These are phyloP conservation scores for Wickerhamiella kurtzmanii DNA, from an alignment of 805 yeast genomes.

Conservation along the genomic window DNA sequence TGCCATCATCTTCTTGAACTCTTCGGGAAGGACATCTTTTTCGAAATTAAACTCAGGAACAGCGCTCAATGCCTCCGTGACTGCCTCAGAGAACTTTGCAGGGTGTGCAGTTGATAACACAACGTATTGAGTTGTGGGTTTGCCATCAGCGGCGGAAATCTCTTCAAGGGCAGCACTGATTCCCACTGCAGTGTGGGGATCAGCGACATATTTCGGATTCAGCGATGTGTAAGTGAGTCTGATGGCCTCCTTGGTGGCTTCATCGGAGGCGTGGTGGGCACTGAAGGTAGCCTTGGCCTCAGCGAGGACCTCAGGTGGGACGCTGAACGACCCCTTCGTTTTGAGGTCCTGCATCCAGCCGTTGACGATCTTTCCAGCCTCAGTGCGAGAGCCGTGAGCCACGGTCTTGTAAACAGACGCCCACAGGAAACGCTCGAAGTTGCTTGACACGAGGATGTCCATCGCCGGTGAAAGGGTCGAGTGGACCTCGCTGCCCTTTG, in stretches of 20 bases:
- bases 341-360: conserved; percentile 72
- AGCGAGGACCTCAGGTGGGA: conserved; percentile 46
- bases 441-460: conserved; percentile 92
- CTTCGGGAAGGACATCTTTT: conserved; percentile 76
- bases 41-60: conserved; percentile 73
- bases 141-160: conserved; percentile 29
- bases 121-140: conserved; percentile 31
- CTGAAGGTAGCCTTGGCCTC: conserved; percentile 59
- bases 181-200: conserved; percentile 96
- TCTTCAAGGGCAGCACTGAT: conserved; percentile 60
- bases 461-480: conserved; percentile 94
- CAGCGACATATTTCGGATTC: conserved; percentile 61
- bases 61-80: conserved; percentile 56
- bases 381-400: conserved; percentile 36
- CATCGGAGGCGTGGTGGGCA: conserved; percentile 68
- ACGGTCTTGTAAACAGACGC: conserved; percentile 67
- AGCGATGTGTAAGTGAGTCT: conserved; percentile 48
- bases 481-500: conserved; percentile 58
- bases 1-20: conserved; percentile 55
- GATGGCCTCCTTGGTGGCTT: conserved; percentile 68
- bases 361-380: conserved; percentile 62
- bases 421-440: conserved; percentile 95
- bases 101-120: conserved; percentile 97
- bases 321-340: conserved; percentile 60
- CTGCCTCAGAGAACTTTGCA: conserved; percentile 96